These are phyloP conservation scores for Collybia nuda DNA, from an alignment of 768 basidiomycete genomes.

Conservation along the genomic window DNA sequence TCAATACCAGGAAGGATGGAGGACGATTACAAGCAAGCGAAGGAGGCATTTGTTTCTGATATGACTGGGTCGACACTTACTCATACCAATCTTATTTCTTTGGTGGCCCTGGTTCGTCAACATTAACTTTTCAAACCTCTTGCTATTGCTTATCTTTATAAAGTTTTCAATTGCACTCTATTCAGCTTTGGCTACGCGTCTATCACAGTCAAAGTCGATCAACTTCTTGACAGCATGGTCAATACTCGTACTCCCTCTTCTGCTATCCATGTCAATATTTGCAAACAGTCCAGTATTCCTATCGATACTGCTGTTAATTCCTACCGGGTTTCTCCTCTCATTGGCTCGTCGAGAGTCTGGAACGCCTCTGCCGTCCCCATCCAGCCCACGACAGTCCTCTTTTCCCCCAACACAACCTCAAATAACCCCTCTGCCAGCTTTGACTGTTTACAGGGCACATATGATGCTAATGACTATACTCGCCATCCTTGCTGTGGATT, in stretches of 20 bases:
- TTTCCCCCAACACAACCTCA: slow-evolving; percentile 8
- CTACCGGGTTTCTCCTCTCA: slow-evolving; percentile 43
- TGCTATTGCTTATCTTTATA: background rate
- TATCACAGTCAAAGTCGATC: slow-evolving; percentile 33
- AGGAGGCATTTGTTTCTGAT: slow-evolving; percentile 81
- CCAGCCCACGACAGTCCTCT: slow-evolving; percentile 7
- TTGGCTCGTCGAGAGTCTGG: slow-evolving; percentile 40
- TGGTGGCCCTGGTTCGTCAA: slow-evolving; percentile 29
- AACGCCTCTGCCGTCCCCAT: slow-evolving; percentile 51
- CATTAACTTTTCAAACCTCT: background rate
- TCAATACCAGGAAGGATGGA: slow-evolving; percentile 4
- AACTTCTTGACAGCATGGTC: slow-evolving; percentile 54
- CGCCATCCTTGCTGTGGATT: slow-evolving; percentile 95
- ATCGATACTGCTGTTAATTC: slow-evolving; percentile 45
- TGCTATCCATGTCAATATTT: slow-evolving; percentile 79
- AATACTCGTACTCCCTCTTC: slow-evolving; percentile 72
- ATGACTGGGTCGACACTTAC: slow-evolving; percentile 67
- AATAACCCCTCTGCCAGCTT: slow-evolving; percentile 62
- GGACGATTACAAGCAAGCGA: slow-evolving; percentile 64
- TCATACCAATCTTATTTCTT: slow-evolving; percentile 69
- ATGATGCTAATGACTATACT: slow-evolving; percentile 94
- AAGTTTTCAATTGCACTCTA: slow-evolving; percentile 77
- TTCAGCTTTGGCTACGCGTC: slow-evolving; percentile 53
- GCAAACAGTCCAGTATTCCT: slow-evolving; percentile 57
- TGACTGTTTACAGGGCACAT: slow-evolving; percentile 88